A percentile compares a stretch with the other conserved stretches of the same genome.
phyloP scores from a whole-genome alignment of 768 basidiomycete species.

The Leccinum subtestaceum region DNA sequence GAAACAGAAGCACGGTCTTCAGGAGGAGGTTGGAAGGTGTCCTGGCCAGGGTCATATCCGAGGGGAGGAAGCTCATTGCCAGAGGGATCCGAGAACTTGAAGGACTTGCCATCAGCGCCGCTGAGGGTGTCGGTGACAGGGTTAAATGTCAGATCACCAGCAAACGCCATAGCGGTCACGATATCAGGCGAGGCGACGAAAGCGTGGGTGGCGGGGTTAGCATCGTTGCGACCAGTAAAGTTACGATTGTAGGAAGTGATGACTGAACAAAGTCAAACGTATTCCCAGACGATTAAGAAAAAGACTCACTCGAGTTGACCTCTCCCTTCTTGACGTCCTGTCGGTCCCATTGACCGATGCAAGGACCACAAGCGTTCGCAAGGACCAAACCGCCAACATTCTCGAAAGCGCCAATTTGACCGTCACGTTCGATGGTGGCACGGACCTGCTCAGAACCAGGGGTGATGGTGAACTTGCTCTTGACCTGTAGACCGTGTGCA shows the following conservation, averaged over 20 bases:
- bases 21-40: conserved; percentile 97
- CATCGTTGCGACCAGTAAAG: conserved; percentile 99
- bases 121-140: conserved; percentile 83
- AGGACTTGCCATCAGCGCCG: conserved; percentile 90
- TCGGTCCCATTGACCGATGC: conserved; percentile 99
- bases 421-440: conserved; percentile 96
- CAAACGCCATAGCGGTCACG: conserved; percentile 96
- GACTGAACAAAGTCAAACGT: conserved; percentile 45
- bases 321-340: conserved; percentile 96
- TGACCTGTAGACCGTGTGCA: conserved; percentile 79
- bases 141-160: conserved; percentile 94
- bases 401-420: conserved; percentile 87
- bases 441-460: conserved; percentile 98
- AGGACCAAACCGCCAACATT: conserved; percentile 87
- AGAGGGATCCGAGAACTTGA: conserved; percentile 92
- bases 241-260: conserved; percentile 99
- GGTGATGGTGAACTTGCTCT: conserved; percentile 97
- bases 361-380: conserved; percentile 98
- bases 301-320: conserved; percentile 82
- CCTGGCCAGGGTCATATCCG: conserved; percentile 94
- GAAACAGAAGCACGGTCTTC: conserved; percentile 75
- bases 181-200: conserved; percentile 93
- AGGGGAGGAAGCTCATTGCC: conserved; percentile 92
- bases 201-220: conserved; percentile 97
- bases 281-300: neutral